Percentiles rank a stretch among this genome's conserved stretches.
These are phyloP conservation scores for Chloranthus sessilifolius DNA, from an alignment of 164 flowering plant genomes.

Conservation along the genomic window DNA sequence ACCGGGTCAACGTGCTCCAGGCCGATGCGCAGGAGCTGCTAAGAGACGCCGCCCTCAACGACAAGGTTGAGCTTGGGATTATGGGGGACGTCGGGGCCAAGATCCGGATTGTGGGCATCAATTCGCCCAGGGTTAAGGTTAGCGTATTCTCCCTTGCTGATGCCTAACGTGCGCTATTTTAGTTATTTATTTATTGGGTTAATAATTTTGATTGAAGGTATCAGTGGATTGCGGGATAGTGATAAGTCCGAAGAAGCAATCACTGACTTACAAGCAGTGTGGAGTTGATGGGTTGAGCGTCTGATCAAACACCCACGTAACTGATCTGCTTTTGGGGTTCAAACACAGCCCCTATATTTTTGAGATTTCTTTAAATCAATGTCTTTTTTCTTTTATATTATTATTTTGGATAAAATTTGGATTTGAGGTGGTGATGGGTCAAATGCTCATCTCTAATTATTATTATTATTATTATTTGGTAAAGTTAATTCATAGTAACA, in stretches of 20 bases:
- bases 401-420: too few relatives aligned
- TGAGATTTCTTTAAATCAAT: too few relatives aligned
- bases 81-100: constrained; percentile 85
- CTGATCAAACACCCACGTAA: too few relatives aligned
- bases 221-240: constrained; percentile 84
- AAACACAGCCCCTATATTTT: too few relatives aligned
- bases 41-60: constrained; percentile 78
- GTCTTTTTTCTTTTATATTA: too few relatives aligned
- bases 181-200: neutral
- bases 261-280: constrained; percentile 87
- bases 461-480: too few relatives aligned
- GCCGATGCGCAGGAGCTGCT: constrained; percentile 70
- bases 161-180: constrained; percentile 16
- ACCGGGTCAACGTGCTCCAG: constrained; percentile 59
- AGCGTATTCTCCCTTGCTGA: neutral
- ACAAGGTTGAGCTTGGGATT: constrained; percentile 80
- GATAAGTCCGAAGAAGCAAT: constrained; percentile 83
- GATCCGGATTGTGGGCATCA: constrained; percentile 74
- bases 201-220: constrained; percentile 37
- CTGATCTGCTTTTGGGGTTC: too few relatives aligned
- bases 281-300: constrained; percentile 91
- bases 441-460: too few relatives aligned
- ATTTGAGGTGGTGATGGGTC: too few relatives aligned
- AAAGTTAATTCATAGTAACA: too few relatives aligned
- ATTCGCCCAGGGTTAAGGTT: constrained; percentile 88